Percentiles rank a stretch among this genome's conserved stretches.
phyloP scores from a whole-genome alignment of 1,284 basidiomycete species.

The Cutaneotrichosporon cyanovorans region DNA sequence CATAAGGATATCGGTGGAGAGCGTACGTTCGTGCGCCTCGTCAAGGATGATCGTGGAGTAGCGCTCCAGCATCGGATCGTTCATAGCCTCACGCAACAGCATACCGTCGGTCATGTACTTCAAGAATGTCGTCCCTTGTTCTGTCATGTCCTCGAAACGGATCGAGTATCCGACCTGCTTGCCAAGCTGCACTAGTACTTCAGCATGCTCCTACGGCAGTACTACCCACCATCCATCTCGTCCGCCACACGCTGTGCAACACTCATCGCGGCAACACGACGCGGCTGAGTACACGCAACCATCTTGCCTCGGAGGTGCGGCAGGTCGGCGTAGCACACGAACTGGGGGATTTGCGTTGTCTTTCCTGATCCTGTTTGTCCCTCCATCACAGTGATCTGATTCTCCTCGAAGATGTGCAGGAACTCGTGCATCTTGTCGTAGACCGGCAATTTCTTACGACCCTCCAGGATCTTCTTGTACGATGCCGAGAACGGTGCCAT shows the following conservation, averaged over 20 bases:
- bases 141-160: constrained; percentile 97
- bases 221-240: constrained; percentile 81
- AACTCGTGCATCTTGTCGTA: constrained; percentile 91
- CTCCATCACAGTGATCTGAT: constrained; percentile 92
- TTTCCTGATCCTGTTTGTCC: constrained; percentile 98
- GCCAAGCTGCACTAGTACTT: constrained; percentile 66
- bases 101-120: constrained; percentile 99
- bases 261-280: constrained; percentile 95
- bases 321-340: constrained; percentile 86
- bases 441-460: constrained; percentile 83
- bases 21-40: constrained; percentile 96
- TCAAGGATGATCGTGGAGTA: constrained; percentile 98
- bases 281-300: constrained; percentile 94
- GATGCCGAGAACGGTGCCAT: constrained; percentile 59
- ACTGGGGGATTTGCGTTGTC: constrained; percentile 98
- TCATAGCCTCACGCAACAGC: constrained; percentile 94
- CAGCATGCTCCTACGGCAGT: neutral
- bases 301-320: constrained; percentile 81
- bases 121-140: constrained; percentile 79
- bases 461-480: constrained; percentile 80
- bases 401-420: constrained; percentile 69
- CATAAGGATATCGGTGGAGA: constrained; percentile 98
- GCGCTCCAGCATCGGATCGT: constrained; percentile 77
- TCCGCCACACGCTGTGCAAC: constrained; percentile 98
- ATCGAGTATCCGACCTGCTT: constrained; percentile 97